Base-by-base conservation (phyloP, 1,284 basidiomycete genomes). In the Sanguinoderma infundibulare region DNA sequence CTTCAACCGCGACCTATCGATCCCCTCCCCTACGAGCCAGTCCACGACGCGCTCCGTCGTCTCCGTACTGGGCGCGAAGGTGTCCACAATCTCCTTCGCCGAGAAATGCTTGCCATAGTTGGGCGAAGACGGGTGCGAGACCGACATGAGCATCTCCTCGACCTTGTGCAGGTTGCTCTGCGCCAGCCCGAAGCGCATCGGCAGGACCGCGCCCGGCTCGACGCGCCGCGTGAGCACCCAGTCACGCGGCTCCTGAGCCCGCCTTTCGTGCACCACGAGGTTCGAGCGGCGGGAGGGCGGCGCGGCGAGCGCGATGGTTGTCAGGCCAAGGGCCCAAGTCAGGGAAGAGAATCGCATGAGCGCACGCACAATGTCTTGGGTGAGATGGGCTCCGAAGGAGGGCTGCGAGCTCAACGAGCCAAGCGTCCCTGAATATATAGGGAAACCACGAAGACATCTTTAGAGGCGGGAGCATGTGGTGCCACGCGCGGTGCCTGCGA, bases 1-100 rank as follows among this genome's bases (percentile, higher is more conserved):
- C 4, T 63, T 67, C 35, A 81, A 64, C 20, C 77, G 73, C 15
- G 73, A 62, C 6, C 55, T 54, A 14, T 65, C 59, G 44, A 82
- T 67, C 1, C 80, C 81, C 2, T 67, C 69, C 14, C 67, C 66
- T n/a, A 64, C 55, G 8, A 83, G 73, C 81, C 83, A 83, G 1
- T 64, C 65, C 32, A 67, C 69, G 35, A 83, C 81, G 0, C 71
- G 65, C 1, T 66, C 64, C 52, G 80, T 61, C 0, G 79, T 74
- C 56, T 77, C 73, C 15, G 72, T 64, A 52, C 72, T 72, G 0
- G 81, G 81, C 22, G 77, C 70, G 60, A 84, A 81, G 42, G 70
- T 73, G 24, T 77, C 66, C 17, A 71, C 65, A 49, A 83, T 64
- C 26, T 78, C 71, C 26, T 70, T 56, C 0, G 75, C 67, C 7